Conservation (phyloP, 768 basidiomycete species). For the Russula lepida region DNA sequence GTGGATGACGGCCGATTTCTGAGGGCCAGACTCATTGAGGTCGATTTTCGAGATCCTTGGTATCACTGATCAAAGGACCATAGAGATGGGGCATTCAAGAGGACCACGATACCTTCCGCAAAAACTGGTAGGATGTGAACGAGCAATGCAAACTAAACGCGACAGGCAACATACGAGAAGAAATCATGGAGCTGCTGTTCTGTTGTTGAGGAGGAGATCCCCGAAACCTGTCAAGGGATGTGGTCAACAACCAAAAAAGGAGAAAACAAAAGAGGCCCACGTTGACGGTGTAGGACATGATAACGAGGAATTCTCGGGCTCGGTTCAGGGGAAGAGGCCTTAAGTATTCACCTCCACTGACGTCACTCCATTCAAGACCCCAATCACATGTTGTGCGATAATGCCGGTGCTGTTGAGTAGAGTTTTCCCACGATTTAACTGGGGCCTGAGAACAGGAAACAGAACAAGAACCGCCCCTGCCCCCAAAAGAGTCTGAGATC, state of each 20-base stretch:
- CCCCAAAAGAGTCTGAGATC: no score
- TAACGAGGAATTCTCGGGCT: neutral
- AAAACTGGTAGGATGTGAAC: slow-evolving; percentile 42
- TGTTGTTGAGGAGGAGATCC: slow-evolving; percentile 57
- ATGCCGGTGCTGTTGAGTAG: no score
- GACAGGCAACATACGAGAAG: slow-evolving; percentile 51
- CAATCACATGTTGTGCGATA: neutral
- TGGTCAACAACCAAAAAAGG: neutral
- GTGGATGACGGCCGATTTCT: slow-evolving; percentile 54
- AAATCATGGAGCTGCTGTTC: slow-evolving; percentile 66
- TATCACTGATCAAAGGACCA: slow-evolving; percentile 14
- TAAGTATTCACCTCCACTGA: neutral
- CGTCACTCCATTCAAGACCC: neutral
- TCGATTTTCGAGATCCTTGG: slow-evolving; percentile 62
- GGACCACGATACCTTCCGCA: slow-evolving; percentile 62
- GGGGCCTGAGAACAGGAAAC: no score
- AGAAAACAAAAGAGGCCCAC: neutral
- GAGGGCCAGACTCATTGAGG: slow-evolving; percentile 34
- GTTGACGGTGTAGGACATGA: slow-evolving; percentile 12
- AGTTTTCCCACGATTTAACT: no score
- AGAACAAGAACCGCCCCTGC: no score
- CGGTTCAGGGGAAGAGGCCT: neutral
- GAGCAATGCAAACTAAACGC: neutral
- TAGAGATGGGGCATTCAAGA: neutral
- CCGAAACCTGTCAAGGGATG: slow-evolving; percentile 47